These are phyloP conservation scores for Rhynchospora breviuscula DNA, from an alignment of 176 grass and related monocot species.

Conservation along the genomic window DNA sequence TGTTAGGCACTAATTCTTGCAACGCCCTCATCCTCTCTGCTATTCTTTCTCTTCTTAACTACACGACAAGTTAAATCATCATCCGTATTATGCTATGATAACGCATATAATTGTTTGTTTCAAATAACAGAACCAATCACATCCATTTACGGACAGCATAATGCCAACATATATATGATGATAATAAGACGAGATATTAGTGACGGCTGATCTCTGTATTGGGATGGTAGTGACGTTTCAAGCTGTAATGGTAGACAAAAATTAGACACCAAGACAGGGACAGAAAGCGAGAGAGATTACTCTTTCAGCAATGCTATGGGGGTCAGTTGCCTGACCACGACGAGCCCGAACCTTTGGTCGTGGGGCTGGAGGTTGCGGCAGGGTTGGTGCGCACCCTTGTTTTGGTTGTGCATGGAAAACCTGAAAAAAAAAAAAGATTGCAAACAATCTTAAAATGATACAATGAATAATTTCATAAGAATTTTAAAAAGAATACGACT, in stretches of 20 bases:
- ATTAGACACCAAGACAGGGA: background rate
- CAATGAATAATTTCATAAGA: background rate
- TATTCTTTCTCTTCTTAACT: slow-evolving; percentile 98
- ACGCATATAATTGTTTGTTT: background rate
- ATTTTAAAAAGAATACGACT: background rate
- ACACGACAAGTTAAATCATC: slow-evolving; percentile 21
- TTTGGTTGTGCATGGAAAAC: slow-evolving; percentile 65
- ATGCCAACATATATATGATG: background rate
- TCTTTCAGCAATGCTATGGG: slow-evolving; percentile 95
- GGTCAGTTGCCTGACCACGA: slow-evolving; percentile 89
- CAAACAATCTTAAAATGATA: background rate
- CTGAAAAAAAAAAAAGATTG: slow-evolving; percentile 29
- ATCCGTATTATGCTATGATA: background rate
- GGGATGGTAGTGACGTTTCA: background rate
- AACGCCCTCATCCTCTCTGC: slow-evolving; percentile 94
- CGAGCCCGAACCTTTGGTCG: slow-evolving; percentile 86
- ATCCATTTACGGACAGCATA: background rate
- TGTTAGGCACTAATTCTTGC: slow-evolving; percentile 98
- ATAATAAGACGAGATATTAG: background rate
- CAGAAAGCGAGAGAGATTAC: slow-evolving; percentile 30
- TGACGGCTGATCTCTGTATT: background rate
- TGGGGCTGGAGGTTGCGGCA: slow-evolving; percentile 58
- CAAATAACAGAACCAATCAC: background rate
- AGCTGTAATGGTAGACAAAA: background rate
- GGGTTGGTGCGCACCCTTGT: slow-evolving; percentile 45